Evolutionary conservation across 805 yeast species (phyloP).

Genomic region (Wickerhamomyces bisporus): DNA sequence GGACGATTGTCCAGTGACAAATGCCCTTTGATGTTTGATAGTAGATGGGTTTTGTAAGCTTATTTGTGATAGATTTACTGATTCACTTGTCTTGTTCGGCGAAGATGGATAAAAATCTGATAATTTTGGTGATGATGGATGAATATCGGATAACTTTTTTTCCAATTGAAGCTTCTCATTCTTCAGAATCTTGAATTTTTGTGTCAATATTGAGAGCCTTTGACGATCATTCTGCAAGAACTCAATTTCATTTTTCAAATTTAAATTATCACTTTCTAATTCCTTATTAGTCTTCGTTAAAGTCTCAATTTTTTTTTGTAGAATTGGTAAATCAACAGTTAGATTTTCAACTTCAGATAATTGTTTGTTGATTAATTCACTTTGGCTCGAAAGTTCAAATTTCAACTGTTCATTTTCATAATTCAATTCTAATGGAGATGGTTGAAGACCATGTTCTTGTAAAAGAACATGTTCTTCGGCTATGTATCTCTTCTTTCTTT

Average conservation of each 20-base stretch:
- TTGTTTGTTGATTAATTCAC: slow-evolving; percentile 42
- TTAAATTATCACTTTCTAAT: slow-evolving; percentile 41
- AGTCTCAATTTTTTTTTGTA: slow-evolving; percentile 36
- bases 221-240: slow-evolving; percentile 25
- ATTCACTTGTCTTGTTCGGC: background rate
- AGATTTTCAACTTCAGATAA: slow-evolving; percentile 41
- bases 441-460: slow-evolving; percentile 46
- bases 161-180: slow-evolving; percentile 28
- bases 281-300: slow-evolving; percentile 36
- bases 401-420: slow-evolving; percentile 52
- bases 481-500: slow-evolving; percentile 58
- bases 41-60: background rate
- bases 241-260: slow-evolving; percentile 37
- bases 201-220: slow-evolving; percentile 17
- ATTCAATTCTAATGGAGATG: slow-evolving; percentile 50
- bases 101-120: slow-evolving; percentile 12
- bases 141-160: slow-evolving; percentile 27
- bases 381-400: slow-evolving; percentile 41
- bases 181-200: slow-evolving; percentile 25
- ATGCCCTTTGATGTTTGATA: slow-evolving; percentile 1
- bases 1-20: slow-evolving; percentile 1
- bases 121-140: slow-evolving; percentile 16
- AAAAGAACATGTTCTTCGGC: slow-evolving; percentile 67
- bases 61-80: background rate
- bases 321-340: slow-evolving; percentile 29